phyloP scores from a whole-genome alignment of 2,329 filamentous ascomycete genomes.

The Aspergillus terreus region DNA sequence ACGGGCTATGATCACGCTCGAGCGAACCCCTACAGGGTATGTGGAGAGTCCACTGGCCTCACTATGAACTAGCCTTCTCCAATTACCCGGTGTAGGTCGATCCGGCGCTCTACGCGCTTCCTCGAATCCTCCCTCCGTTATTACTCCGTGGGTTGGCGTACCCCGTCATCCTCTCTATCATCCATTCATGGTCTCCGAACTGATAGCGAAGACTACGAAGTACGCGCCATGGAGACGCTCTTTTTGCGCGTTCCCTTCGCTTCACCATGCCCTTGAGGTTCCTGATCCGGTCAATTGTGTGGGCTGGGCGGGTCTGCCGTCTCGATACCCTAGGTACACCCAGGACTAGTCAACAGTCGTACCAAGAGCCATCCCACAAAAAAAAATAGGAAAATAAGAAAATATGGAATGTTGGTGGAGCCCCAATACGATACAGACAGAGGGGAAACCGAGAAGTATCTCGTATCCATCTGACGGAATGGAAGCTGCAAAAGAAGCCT shows the following conservation, averaged over 20 bases:
- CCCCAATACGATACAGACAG: neutral
- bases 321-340: neutral
- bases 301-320: neutral
- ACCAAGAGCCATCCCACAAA: neutral
- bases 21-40: no score
- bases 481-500: conserved; percentile 11
- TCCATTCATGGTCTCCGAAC: no score
- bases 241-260: neutral
- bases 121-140: neutral
- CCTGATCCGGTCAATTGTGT: conserved; percentile 3
- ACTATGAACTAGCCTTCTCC: no score
- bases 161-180: no score
- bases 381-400: neutral
- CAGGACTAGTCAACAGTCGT: neutral
- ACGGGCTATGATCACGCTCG: no score
- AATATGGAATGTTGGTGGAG: neutral
- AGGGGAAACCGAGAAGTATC: neutral
- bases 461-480: neutral
- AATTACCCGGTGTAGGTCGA: no score
- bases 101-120: conserved; percentile 5
- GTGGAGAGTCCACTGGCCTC: no score
- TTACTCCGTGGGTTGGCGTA: neutral
- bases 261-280: neutral
- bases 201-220: no score
- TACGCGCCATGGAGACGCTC: no score